Percentiles rank a stretch among this genome's conserved stretches.
phyloP scores from a whole-genome alignment of 169 alveolate species.

The Babesia divergens region DNA sequence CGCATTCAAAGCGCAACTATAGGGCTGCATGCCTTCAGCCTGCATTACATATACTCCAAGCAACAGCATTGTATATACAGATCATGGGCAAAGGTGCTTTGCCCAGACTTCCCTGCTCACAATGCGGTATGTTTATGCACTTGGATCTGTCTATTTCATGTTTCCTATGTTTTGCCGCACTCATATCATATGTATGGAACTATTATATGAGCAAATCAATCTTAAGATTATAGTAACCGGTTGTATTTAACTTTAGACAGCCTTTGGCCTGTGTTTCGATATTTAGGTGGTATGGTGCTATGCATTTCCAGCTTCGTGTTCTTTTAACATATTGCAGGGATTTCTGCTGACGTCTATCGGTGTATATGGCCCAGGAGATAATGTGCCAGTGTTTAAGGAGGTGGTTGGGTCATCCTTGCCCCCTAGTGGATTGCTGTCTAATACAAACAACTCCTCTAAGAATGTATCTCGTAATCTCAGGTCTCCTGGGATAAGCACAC shows the following conservation, averaged over 20 bases:
- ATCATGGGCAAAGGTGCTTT: conserved; percentile 75
- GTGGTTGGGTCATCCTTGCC: conserved; percentile 44
- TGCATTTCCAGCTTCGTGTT: neutral
- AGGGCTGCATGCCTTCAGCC: conserved; percentile 80
- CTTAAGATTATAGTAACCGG: no score
- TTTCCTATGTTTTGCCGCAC: no score
- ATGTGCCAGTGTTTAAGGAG: conserved; percentile 80
- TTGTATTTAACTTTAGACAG: no score
- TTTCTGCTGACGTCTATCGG: conserved; percentile 75
- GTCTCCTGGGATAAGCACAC: conserved; percentile 33
- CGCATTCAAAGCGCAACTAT: conserved; percentile 77
- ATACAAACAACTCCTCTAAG: neutral
- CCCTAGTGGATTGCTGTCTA: conserved; percentile 13
- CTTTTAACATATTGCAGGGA: conserved; percentile 50
- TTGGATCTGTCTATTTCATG: neutral
- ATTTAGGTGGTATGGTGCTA: no score
- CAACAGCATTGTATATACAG: conserved; percentile 83
- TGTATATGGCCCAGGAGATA: conserved; percentile 84
- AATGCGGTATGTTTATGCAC: conserved; percentile 60
- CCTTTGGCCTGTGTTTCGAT: no score
- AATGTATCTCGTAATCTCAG: conserved; percentile 7
- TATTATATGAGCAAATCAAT: neutral
- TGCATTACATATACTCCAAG: conserved; percentile 75
- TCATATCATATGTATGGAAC: neutral
- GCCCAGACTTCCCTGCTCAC: conserved; percentile 56